Evolutionary conservation across 345 rosid species (phyloP).

Genomic region (Eucalyptus microcorys): DNA sequence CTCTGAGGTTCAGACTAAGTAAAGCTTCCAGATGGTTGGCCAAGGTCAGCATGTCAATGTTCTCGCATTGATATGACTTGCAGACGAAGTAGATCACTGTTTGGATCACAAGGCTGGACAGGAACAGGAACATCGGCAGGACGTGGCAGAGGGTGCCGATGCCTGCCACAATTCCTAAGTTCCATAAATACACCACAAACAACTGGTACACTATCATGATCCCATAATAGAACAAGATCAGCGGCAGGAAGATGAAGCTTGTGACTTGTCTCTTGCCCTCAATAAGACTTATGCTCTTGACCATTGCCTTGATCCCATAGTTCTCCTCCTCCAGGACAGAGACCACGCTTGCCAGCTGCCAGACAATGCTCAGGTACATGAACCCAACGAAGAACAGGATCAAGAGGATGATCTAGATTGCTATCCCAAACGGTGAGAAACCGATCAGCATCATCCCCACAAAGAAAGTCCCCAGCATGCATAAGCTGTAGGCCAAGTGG

Average conservation of each 20-base stretch:
- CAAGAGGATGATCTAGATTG: not conserved
- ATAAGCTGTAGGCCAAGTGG: not conserved
- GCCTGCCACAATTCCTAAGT: not conserved
- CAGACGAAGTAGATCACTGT: slow-evolving; percentile 43
- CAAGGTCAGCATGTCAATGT: slow-evolving; percentile 21
- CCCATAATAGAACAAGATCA: not conserved
- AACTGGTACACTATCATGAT: not conserved
- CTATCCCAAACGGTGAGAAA: not conserved
- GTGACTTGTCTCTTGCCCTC: slow-evolving; percentile 26
- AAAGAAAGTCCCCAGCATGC: not conserved
- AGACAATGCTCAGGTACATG: not conserved
- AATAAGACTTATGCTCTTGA: slow-evolving; percentile 19
- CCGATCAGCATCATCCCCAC: not conserved
- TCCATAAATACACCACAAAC: not conserved
- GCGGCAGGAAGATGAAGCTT: not conserved
- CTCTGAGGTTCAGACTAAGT: slow-evolving; percentile 23
- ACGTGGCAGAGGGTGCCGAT: slow-evolving; percentile 1
- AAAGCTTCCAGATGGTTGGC: slow-evolving; percentile 40
- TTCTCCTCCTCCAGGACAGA: slow-evolving; percentile 3
- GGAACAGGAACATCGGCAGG: slow-evolving; percentile 5
- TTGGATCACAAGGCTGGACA: slow-evolving; percentile 18
- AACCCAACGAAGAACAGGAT: not conserved
- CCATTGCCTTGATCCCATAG: slow-evolving; percentile 33
- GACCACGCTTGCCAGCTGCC: not conserved
- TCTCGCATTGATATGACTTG: slow-evolving; percentile 23